A percentile compares a stretch with the other conserved stretches of the same genome.
Conservation (phyloP, 192 early-diverging fungal species). For the Rhizophlyctis rosea region DNA sequence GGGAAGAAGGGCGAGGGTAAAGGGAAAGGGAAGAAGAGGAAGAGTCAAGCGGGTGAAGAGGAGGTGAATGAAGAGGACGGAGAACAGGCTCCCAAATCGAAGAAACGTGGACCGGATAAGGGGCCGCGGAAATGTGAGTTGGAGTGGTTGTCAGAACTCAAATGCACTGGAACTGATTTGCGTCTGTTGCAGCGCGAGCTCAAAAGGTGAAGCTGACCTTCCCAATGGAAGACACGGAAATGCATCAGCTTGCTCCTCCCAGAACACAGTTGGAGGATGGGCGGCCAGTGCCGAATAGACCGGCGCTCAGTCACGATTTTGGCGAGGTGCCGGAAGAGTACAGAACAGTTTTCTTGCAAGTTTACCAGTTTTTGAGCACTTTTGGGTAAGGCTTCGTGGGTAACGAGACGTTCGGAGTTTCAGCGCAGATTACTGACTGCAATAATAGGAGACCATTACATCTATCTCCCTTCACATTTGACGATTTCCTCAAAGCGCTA, state of each 20-base stretch:
- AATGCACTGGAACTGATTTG: neutral
- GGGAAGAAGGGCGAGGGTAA: conserved; percentile 9
- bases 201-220: conserved; percentile 54
- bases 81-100: conserved; percentile 6
- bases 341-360: conserved; percentile 49
- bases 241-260: conserved; percentile 48
- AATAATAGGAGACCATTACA: conserved; percentile 63
- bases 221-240: conserved; percentile 83
- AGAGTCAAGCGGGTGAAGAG: conserved; percentile 15
- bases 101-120: neutral
- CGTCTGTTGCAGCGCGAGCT: neutral
- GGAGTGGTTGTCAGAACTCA: no score
- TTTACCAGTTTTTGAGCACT: conserved; percentile 66
- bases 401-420: no score
- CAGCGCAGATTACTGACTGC: no score
- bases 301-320: conserved; percentile 41
- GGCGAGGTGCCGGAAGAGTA: conserved; percentile 40
- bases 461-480: conserved; percentile 69
- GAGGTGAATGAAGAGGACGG: conserved; percentile 36
- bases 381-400: conserved; percentile 56
- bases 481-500: conserved; percentile 71
- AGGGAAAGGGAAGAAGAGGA: conserved; percentile 9
- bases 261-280: conserved; percentile 23
- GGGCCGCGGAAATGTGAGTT: conserved; percentile 4
- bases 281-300: conserved; percentile 38